Base-by-base conservation (phyloP, 2,329 filamentous ascomycete genomes). In the Fusarium metavorans region DNA sequence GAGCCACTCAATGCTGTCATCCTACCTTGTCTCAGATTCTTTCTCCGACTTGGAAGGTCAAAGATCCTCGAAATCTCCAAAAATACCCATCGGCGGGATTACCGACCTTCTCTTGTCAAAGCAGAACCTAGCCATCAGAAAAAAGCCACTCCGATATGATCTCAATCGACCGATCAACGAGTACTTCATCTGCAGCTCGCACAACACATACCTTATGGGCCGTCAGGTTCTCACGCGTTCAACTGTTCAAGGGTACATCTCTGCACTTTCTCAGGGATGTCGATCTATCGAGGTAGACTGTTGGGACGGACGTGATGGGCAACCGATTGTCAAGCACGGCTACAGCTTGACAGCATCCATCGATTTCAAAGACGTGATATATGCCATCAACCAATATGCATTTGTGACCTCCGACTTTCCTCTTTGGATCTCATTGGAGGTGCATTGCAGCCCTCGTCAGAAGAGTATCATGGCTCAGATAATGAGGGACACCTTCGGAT, bases 181-280 rank as follows among this genome's bases (percentile, higher is more conserved):
- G 16, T 74, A 74, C 7, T 74, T 72, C 2, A 74, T 72, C 5
- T 72, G 68, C 0, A 69, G 64, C 11, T 74, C 72, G 1, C 72
- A 74, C 7, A 74, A 74, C 20, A 74, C 71, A 11, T 74, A 74
- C 7, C 60, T 74, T 0, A n/a, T 64, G 0, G 64, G 72, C 2
- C 71, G 72, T 1, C 71, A 74, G 27, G 48, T 74, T 1, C 61
- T 66, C 2, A 56, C 72, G 0, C 68, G 68, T 1, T 74, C 68
- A 2, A 72, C 63, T 8, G 20, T 72, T 0, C n/a, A 52, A 23
- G 71, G 71, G 1, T 74, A 74, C 1, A 52, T 72, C 4, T 23
- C 61, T 6, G 48, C 57, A 1, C 68, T 74, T 2, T 62, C 27
- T 5, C 39, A 58, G 9, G 68, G 68, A 3, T 74, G 72, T 10